phyloP scores from a whole-genome alignment of 768 basidiomycete genomes.

The Termitomyces sp. region DNA sequence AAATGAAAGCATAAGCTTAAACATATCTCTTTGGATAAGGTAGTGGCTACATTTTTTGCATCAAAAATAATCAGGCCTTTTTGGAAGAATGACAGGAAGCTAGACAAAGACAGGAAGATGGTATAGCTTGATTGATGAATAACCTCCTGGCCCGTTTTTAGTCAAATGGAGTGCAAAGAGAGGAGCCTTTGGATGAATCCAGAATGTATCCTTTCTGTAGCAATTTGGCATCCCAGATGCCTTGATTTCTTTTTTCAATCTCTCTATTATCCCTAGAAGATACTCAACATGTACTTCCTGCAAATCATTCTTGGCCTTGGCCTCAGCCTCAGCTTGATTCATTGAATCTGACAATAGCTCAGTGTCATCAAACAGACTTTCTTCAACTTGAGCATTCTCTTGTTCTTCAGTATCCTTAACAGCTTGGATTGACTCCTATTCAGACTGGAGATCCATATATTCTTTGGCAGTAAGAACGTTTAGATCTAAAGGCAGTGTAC shows the following conservation, averaged over 20 bases:
- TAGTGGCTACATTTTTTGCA: not conserved
- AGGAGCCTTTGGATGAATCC: not conserved
- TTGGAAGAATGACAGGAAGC: not conserved
- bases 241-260: not conserved
- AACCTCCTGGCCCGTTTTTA: not conserved
- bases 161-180: not conserved
- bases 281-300: not conserved
- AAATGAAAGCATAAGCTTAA: too few relatives aligned
- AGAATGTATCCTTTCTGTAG: not conserved
- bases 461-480: not conserved
- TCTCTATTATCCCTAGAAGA: not conserved
- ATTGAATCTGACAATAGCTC: not conserved
- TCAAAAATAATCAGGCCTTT: not conserved
- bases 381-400: not conserved
- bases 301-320: not conserved
- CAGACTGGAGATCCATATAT: not conserved
- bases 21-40: not conserved
- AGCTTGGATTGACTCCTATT: not conserved
- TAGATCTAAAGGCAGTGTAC: not conserved
- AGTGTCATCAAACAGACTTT: not conserved
- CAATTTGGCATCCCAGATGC: not conserved
- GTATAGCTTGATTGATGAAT: not conserved
- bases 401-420: not conserved
- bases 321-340: not conserved
- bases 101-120: conserved; percentile 1